Percentiles rank a stretch among this genome's conserved stretches.
Evolutionary conservation across 129 eudicot species (phyloP).

Genomic region (Centrapalus pauciflorus): DNA sequence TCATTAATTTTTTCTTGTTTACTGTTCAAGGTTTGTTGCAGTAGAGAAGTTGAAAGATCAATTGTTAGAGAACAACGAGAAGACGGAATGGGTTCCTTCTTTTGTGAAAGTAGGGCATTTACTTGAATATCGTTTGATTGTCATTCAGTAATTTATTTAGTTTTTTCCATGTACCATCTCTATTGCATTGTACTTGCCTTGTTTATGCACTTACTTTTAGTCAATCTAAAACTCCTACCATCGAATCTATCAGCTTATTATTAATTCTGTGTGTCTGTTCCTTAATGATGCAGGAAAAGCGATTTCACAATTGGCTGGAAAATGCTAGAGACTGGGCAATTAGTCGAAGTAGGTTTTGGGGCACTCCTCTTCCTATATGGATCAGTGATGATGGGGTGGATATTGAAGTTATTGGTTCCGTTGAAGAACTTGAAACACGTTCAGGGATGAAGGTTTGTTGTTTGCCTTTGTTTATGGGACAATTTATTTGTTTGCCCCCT

Average conservation of each 20-base stretch:
- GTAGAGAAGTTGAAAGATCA: slow-evolving; percentile 74
- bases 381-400: slow-evolving; percentile 71
- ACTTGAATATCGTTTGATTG: neutral
- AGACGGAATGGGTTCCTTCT: slow-evolving; percentile 70
- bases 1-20: neutral
- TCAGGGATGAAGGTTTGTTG: slow-evolving; percentile 51
- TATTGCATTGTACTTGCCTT: neutral
- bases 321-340: slow-evolving; percentile 77
- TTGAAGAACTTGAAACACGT: slow-evolving; percentile 52
- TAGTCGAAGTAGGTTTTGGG: slow-evolving; percentile 75
- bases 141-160: neutral
- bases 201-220: too few relatives aligned
- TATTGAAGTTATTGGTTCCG: slow-evolving; percentile 57
- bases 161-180: neutral
- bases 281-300: slow-evolving; percentile 59
- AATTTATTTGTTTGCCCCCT: neutral
- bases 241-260: too few relatives aligned
- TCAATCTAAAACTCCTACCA: neutral
- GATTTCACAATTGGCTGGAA: slow-evolving; percentile 73
- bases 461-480: neutral
- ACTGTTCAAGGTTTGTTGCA: slow-evolving; percentile 42
- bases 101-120: slow-evolving; percentile 43
- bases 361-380: slow-evolving; percentile 83
- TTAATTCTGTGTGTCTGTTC: too few relatives aligned
- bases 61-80: slow-evolving; percentile 61